Conservation (phyloP, 345 rosid genomes). For the Salix koriyanagi region DNA sequence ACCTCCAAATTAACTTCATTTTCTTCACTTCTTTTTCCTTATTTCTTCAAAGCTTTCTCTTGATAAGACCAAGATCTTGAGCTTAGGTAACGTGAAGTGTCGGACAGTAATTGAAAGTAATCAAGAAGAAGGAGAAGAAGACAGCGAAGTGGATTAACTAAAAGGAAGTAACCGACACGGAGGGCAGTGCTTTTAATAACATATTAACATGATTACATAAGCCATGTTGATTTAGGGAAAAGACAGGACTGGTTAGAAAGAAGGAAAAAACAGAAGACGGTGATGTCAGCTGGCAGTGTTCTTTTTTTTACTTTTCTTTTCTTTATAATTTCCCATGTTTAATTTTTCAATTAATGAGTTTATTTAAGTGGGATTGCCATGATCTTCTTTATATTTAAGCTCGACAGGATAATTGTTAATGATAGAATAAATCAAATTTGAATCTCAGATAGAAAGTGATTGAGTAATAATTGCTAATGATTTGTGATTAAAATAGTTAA, state of each 20-base stretch:
- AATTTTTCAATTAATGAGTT: too few relatives aligned
- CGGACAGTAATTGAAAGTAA: not conserved
- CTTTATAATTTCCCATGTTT: not conserved
- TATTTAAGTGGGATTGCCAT: too few relatives aligned
- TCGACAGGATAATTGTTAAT: too few relatives aligned
- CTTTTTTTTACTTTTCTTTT: not conserved
- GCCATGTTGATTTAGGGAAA: not conserved
- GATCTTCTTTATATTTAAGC: too few relatives aligned
- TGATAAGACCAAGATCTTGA: constrained; percentile 3
- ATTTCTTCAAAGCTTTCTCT: not conserved
- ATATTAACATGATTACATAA: not conserved
- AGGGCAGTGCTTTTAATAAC: not conserved
- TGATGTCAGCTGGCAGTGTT: not conserved
- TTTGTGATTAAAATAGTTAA: not conserved
- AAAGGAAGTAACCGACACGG: constrained; percentile 9
- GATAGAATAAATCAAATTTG: not conserved
- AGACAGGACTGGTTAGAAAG: not conserved
- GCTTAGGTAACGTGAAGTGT: not conserved
- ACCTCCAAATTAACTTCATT: constrained; percentile 53
- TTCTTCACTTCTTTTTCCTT: not conserved
- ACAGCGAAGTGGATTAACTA: not conserved
- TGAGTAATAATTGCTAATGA: not conserved
- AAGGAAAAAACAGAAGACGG: not conserved
- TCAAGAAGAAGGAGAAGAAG: not conserved
- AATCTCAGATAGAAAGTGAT: not conserved